Percentiles rank a stretch among this genome's conserved stretches.
These are phyloP conservation scores for Cenococcum geophilum DNA, from an alignment of 495 filamentous ascomycete genomes.

Conservation along the genomic window DNA sequence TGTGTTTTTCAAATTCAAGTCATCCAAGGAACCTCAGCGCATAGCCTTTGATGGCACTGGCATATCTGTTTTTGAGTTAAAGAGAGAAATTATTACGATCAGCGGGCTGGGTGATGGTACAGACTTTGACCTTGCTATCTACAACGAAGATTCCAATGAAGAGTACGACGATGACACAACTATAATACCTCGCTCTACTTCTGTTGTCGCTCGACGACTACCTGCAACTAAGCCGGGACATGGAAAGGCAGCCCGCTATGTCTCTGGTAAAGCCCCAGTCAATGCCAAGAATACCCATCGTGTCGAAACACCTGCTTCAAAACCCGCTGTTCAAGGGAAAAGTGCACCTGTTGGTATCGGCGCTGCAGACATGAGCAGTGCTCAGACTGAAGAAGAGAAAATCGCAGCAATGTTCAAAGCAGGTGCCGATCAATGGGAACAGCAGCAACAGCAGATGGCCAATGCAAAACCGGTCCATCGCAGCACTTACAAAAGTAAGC, in stretches of 20 bases:
- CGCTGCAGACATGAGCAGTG: constrained; percentile 56
- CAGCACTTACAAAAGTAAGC: constrained; percentile 51
- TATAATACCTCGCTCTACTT: constrained; percentile 88
- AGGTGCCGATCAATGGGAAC: constrained; percentile 77
- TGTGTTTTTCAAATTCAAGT: constrained; percentile 99
- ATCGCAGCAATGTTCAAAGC: constrained; percentile 84
- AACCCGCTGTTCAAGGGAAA: constrained; percentile 41
- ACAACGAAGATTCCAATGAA: constrained; percentile 67
- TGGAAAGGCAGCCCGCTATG: constrained; percentile 88
- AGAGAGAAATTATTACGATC: constrained; percentile 92
- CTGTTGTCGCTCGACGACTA: constrained; percentile 81
- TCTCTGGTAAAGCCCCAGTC: constrained; percentile 92
- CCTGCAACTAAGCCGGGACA: constrained; percentile 74
- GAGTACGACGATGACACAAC: constrained; percentile 96
- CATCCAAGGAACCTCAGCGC: constrained; percentile 87
- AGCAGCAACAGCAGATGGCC: constrained; percentile 86
- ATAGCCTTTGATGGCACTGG: constrained; percentile 97
- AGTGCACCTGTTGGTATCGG: constrained; percentile 47
- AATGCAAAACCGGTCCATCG: constrained; percentile 61
- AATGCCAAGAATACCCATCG: constrained; percentile 73
- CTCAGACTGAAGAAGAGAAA: constrained; percentile 82
- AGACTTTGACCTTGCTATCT: constrained; percentile 93
- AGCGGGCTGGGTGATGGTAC: constrained; percentile 90
- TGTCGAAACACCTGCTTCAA: constrained; percentile 55
- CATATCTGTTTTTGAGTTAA: constrained; percentile 97